Evolutionary conservation across 805 yeast genomes (phyloP), one percentile per base, ranked within the genome.

Genomic region (Candida incommunis): DNA sequence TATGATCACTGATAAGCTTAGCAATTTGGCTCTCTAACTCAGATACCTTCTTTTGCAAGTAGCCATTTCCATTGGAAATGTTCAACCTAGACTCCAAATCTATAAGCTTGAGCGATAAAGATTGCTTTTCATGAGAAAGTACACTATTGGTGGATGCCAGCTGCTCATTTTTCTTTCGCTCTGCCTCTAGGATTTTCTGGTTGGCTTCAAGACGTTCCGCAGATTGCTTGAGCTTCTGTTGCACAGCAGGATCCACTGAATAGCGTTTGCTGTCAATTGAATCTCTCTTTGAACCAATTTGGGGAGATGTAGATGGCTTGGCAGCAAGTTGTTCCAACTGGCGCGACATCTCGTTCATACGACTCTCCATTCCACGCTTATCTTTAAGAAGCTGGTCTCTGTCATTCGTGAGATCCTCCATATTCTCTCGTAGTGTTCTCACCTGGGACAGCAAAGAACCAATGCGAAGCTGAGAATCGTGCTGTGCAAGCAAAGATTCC

Each of bases 331-430:
- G 64, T 25, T 69, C 64, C 50, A 70, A 67, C 45, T 71, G 71
- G n/a, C 37, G 37, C 7, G 37, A 56, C n/a, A 71, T 56, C 3
- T 64, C 70, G 40, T 63, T 55, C 18, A 72, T 61, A 48, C 68
- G 64, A 22, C 45, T 49, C 52, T 75, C 77, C 43, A 71, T 54
- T 13, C 59, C 53, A 50, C 68, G 54, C 62, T 70, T 70, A 11
- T 75, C 70, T 29, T 63, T 65, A 46, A 76, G 61, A 43, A 83
- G 62, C 34, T 67, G 68, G 52, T 78, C 80, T 51, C 85, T 71
- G 51, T 82, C 88, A 3, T 56, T 62, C 1, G 75, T 61, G 27
- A 84, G 63, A 41, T 77, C 78, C 34, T 71, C 78, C 50, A 80
- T 71, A 3, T 79, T 68, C 3, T 73, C 71, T 45, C 77, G 71